These are phyloP conservation scores for Breviolum minutum DNA, from an alignment of 73 alveolate genomes.

Conservation along the genomic window DNA sequence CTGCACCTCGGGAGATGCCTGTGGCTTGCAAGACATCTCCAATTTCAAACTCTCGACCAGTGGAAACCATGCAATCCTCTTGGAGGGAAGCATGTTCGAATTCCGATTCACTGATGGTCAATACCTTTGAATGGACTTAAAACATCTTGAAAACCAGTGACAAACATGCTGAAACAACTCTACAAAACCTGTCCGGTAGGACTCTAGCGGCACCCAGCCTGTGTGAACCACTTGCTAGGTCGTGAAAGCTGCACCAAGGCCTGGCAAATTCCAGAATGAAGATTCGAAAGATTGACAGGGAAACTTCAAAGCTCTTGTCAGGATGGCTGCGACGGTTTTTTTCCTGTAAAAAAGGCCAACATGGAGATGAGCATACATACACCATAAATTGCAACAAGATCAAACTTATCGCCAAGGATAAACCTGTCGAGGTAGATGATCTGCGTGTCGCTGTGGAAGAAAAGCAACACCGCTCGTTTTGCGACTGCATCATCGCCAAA, in stretches of 20 bases:
- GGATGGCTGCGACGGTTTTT: background rate
- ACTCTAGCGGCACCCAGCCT: constrained; percentile 9
- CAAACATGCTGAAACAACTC: no score
- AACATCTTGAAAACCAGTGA: no score
- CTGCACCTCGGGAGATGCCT: constrained; percentile 24
- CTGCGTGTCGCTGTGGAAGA: background rate
- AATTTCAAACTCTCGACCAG: no score
- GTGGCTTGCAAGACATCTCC: background rate
- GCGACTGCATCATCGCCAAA: background rate
- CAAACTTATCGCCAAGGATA: background rate
- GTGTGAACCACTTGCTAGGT: constrained; percentile 58
- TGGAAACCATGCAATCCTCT: no score
- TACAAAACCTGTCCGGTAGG: no score
- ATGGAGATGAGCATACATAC: background rate
- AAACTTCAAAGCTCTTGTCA: background rate
- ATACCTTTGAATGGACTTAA: no score
- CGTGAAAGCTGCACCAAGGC: constrained; percentile 91
- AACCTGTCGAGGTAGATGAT: background rate
- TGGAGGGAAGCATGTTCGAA: no score
- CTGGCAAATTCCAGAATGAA: background rate
- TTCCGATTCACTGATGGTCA: no score
- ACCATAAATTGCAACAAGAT: background rate
- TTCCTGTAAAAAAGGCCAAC: background rate
- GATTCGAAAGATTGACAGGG: background rate
- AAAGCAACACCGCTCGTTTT: background rate